Base-by-base conservation (phyloP, 371 early-diverging fungal genomes). In the Funneliformis caledonium region DNA sequence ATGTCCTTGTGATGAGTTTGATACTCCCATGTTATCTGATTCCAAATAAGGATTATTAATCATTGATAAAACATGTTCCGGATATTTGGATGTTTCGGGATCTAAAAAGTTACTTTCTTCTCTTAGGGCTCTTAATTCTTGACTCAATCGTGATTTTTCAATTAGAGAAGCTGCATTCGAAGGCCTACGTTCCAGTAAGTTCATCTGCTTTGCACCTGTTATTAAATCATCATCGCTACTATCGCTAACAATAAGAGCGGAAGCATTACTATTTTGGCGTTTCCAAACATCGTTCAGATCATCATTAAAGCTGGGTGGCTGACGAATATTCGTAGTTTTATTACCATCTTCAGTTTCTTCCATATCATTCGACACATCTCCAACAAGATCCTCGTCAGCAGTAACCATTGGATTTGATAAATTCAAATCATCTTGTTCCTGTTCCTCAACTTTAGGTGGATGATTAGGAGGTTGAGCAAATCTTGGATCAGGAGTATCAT, bases 381-480 rank as follows among this genome's bases (percentile, higher is more conserved):
- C 78, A 59, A 65, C 72, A 31, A 81, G 47, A 69, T 81, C 82
- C 61, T 81, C 81, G 70, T 81, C 82, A 43, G 11, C 70, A 22
- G 82, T 47, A n/a, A 81, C 82, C 70, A 81, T 70, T 69, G 78
- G 78, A 48, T 81, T 81, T 42, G 47, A 33, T 12, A 14, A 16
- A 19, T 48, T 31, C 4, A 8, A 8, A 33, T 74, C 74, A 45
- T 72, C 82, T 56, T 56, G 56, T 19, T 56, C 3, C 37, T 37
- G 37, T 33, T 4, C 52, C 2, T 81, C 81, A 43, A 68, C 81
- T 65, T 33, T 60, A 11, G 75, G 50, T 56, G 19, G 43, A 9
- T 11, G 19, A 8, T n/a, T 12, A 16, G 56, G 81, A 19, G 75
- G 62, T 22, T 64, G 11, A 48, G 50, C 33, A 9, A 52, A 47